These are phyloP conservation scores for Clitocybe nebularis DNA, from an alignment of 1,284 basidiomycete genomes.

Conservation along the genomic window DNA sequence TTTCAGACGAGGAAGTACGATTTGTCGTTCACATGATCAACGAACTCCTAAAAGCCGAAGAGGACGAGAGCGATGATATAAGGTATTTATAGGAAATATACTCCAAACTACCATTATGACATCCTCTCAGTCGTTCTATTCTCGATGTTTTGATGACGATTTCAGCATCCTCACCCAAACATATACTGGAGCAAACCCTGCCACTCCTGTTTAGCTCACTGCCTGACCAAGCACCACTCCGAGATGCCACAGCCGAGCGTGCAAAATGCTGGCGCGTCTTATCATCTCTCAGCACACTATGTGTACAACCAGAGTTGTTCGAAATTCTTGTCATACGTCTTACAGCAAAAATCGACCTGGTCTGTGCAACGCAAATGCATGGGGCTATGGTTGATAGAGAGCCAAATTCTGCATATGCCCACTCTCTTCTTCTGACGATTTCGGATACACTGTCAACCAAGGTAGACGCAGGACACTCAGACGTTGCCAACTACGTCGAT, in stretches of 20 bases:
- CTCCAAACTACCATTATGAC: slow-evolving; percentile 10
- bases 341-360: slow-evolving; percentile 73
- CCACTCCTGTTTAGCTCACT: slow-evolving; percentile 77
- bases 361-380: slow-evolving; percentile 43
- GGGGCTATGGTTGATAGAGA: slow-evolving; percentile 36
- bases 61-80: slow-evolving; percentile 52
- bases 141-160: slow-evolving; percentile 70
- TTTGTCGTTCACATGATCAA: slow-evolving; percentile 79
- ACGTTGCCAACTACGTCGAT: slow-evolving; percentile 78
- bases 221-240: slow-evolving; percentile 60
- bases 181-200: slow-evolving; percentile 74
- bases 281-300: slow-evolving; percentile 71
- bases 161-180: slow-evolving; percentile 56
- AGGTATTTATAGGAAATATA: slow-evolving; percentile 48
- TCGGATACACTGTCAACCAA: slow-evolving; percentile 65
- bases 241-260: slow-evolving; percentile 53
- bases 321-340: slow-evolving; percentile 81
- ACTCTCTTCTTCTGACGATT: slow-evolving; percentile 75
- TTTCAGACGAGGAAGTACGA: slow-evolving; percentile 71
- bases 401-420: slow-evolving; percentile 72
- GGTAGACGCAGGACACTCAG: slow-evolving; percentile 53
- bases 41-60: slow-evolving; percentile 55
- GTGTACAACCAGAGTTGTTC: slow-evolving; percentile 75
- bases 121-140: slow-evolving; percentile 30
- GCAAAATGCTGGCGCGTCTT: slow-evolving; percentile 70